Percentiles rank a stretch among this genome's conserved stretches.
phyloP scores from a whole-genome alignment of 2,329 filamentous ascomycete genomes.

The Xylariaceae sp. region DNA sequence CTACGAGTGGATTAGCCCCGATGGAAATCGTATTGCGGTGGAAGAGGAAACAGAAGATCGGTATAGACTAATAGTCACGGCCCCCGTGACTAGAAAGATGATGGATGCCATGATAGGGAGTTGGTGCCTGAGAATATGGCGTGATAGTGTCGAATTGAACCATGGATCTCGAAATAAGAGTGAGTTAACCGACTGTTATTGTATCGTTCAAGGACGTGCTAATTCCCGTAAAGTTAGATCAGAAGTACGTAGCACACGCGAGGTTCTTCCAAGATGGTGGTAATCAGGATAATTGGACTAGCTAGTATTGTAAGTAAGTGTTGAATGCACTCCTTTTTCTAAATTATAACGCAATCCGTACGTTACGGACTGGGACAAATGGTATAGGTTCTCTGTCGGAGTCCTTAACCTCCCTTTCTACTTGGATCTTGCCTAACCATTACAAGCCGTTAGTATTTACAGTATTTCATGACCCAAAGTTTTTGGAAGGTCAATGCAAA shows the following conservation, averaged over 20 bases:
- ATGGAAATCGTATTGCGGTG: conserved; percentile 25
- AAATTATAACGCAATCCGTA: no score
- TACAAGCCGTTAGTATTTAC: no score
- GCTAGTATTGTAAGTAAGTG: not conserved
- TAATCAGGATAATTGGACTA: not conserved
- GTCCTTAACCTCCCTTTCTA: no score
- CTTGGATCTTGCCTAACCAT: no score
- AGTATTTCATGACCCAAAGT: no score
- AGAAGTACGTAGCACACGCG: conserved; percentile 15
- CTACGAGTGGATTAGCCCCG: conserved; percentile 26
- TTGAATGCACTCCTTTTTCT: no score
- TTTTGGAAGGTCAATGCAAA: no score
- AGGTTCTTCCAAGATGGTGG: conserved; percentile 25
- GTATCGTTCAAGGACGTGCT: not conserved
- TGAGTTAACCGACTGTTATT: conserved; percentile 6
- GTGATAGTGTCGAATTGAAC: conserved; percentile 12
- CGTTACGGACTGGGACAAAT: no score
- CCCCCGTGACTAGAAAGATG: conserved; percentile 13
- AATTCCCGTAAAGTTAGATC: conserved; percentile 10
- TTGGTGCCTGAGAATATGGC: conserved; percentile 29
- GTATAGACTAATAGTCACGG: conserved; percentile 21
- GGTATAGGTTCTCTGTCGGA: no score
- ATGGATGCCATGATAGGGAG: conserved; percentile 30
- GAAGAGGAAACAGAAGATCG: conserved; percentile 24
- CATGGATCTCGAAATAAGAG: conserved; percentile 1